These are phyloP conservation scores for Microascus cirrosus DNA, from an alignment of 2,329 filamentous ascomycete species.

Conservation along the genomic window DNA sequence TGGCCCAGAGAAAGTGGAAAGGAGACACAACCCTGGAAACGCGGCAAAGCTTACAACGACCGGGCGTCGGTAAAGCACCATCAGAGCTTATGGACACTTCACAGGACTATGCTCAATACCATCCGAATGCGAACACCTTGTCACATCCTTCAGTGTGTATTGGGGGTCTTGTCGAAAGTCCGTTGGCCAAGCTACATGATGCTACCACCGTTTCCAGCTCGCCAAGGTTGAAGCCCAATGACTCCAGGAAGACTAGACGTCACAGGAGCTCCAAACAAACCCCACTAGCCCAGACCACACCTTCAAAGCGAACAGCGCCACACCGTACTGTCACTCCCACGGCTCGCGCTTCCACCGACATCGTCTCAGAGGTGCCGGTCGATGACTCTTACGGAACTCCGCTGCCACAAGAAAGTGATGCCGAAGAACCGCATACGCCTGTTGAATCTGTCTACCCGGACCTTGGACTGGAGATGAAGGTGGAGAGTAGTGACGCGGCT, in stretches of 20 bases:
- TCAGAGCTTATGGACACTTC: background rate
- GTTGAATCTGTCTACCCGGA: background rate
- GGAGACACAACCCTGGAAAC: background rate
- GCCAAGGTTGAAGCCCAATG: background rate
- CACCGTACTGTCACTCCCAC: background rate
- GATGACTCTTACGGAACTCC: background rate
- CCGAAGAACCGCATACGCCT: background rate
- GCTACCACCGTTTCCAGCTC: too few species aligned
- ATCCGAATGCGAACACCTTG: background rate
- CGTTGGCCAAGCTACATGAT: background rate
- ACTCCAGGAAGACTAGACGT: background rate
- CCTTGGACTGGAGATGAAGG: background rate
- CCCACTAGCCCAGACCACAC: background rate
- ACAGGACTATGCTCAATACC: constrained; percentile 8
- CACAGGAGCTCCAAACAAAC: background rate
- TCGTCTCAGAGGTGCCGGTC: background rate
- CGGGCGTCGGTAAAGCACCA: background rate
- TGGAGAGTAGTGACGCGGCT: background rate
- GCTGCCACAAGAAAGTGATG: background rate
- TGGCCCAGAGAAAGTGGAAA: constrained; percentile 1
- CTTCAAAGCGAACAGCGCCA: background rate
- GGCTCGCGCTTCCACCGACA: background rate
- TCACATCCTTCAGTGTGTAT: background rate
- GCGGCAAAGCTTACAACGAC: background rate
- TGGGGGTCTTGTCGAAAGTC: background rate